Percentiles rank a stretch among this genome's conserved stretches.
Conservation (phyloP, 2,329 filamentous ascomycete genomes). For the Fusarium sp. region DNA sequence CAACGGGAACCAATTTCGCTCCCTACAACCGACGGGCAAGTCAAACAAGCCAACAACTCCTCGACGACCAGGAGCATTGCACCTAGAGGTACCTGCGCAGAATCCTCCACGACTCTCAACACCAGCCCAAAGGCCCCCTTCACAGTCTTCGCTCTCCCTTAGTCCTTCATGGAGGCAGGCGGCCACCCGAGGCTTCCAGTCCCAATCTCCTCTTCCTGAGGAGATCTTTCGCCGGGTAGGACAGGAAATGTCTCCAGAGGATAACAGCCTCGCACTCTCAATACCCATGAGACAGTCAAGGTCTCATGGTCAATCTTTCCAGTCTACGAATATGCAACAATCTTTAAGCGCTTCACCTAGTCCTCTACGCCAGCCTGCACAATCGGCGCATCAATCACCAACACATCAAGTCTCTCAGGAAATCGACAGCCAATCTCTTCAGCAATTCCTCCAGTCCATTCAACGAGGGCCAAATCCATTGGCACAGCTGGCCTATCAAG, state of each 20-base stretch:
- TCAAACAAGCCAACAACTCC: neutral
- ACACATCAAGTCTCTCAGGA: neutral
- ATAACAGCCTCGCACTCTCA: neutral
- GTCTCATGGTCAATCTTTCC: neutral
- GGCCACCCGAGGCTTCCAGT: neutral
- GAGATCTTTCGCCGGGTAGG: neutral
- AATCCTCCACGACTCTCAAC: neutral
- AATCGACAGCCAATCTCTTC: neutral
- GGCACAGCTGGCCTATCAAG: neutral
- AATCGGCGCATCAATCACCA: neutral
- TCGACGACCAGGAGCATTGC: neutral
- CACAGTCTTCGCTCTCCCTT: neutral
- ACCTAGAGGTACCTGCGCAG: neutral
- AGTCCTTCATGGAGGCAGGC: neutral
- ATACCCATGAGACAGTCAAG: neutral
- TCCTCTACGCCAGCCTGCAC: neutral
- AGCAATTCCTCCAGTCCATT: neutral
- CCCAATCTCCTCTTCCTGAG: neutral
- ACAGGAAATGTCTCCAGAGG: neutral
- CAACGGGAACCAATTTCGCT: neutral
- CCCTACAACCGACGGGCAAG: neutral
- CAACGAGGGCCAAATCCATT: neutral
- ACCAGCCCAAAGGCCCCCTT: neutral
- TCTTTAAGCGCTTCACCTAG: neutral
- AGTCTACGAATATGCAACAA: neutral